Percentiles rank a stretch among this genome's conserved stretches.
Evolutionary conservation across 257 asterid genomes (phyloP).

Genomic region (Jaltomata sinuosa): DNA sequence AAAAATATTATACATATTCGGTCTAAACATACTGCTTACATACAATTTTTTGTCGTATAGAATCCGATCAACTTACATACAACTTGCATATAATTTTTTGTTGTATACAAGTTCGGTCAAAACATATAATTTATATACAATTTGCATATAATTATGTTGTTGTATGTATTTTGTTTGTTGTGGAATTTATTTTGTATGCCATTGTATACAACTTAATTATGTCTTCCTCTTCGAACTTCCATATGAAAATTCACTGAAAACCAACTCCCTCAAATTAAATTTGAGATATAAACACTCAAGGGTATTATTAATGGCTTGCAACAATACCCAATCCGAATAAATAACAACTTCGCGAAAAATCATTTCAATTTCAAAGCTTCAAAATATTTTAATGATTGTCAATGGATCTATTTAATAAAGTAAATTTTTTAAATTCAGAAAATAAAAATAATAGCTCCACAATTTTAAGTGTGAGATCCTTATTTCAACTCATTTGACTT

Average conservation of each 20-base stretch:
- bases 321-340: background rate
- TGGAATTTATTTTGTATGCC: background rate
- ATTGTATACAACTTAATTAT: background rate
- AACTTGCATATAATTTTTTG: background rate
- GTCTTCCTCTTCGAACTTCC: background rate
- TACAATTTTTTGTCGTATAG: background rate
- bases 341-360: background rate
- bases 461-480: background rate
- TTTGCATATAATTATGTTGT: background rate
- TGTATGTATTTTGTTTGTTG: background rate
- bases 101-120: background rate
- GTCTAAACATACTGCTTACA: background rate
- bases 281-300: background rate
- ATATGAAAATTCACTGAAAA: background rate
- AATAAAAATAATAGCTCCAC: background rate
- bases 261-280: background rate
- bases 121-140: background rate
- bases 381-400: background rate
- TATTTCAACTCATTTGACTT: background rate
- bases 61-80: background rate
- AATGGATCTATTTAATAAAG: background rate
- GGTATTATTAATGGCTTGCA: background rate
- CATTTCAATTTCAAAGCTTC: background rate
- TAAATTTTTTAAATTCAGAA: background rate
- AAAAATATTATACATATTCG: background rate